Evolutionary conservation across 2,329 filamentous ascomycete species (phyloP).

Genomic region (Pestalotiopsis sp.): DNA sequence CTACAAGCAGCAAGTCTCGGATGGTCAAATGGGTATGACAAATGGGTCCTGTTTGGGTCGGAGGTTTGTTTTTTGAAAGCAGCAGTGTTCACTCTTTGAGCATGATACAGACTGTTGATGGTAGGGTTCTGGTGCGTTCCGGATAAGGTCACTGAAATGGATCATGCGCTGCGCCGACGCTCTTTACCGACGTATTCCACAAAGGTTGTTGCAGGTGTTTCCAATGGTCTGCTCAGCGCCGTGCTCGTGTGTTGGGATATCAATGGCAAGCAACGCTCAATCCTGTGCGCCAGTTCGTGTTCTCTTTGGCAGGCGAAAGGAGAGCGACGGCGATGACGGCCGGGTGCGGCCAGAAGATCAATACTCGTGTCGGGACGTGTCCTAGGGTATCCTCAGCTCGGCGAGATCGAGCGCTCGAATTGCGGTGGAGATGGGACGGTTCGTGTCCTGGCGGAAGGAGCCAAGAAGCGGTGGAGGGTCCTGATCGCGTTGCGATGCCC

Average conservation of each 20-base stretch:
- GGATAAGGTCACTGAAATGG: background rate
- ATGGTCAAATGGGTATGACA: constrained; percentile 5
- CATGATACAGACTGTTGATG: constrained; percentile 3
- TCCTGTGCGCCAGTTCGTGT: no score
- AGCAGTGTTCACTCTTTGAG: constrained; percentile 7
- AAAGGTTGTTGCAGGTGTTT: background rate
- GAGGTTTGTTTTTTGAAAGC: background rate
- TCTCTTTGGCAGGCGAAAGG: no score
- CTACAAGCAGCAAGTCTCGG: background rate
- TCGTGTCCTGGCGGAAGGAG: no score
- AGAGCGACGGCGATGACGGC: no score
- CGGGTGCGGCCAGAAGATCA: no score
- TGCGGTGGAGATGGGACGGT: no score
- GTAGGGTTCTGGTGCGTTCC: background rate
- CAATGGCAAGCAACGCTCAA: no score
- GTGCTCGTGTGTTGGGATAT: background rate
- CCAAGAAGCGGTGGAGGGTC: no score
- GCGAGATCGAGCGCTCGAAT: no score
- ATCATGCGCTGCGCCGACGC: background rate
- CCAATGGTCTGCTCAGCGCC: background rate
- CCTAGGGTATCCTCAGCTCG: no score
- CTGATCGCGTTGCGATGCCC: no score
- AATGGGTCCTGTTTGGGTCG: background rate
- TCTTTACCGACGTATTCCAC: background rate
- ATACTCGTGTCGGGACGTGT: no score